Base-by-base conservation (phyloP, 768 basidiomycete genomes). In the Mycena filopes region DNA sequence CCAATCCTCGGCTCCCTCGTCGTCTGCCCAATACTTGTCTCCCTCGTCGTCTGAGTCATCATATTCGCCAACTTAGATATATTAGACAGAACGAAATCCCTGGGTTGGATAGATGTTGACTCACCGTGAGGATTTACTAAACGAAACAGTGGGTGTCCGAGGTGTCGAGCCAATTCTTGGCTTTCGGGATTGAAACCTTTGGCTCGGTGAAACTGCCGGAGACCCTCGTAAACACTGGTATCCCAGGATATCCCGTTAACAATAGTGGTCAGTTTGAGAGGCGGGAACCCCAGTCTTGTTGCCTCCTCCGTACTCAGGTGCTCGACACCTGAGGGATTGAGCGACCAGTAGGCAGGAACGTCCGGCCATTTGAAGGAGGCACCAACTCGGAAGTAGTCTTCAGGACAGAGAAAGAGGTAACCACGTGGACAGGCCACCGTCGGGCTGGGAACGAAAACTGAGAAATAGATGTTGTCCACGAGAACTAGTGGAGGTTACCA, bases 151-250 rank as follows among this genome's bases (percentile, higher is more conserved):
- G 47, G 61, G 13, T 49, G 11, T 1, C 41, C 54, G 0, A 63
- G 29, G 29, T 56, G 36, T 2, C 28, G 43, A 0, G 61, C 54
- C 9, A 63, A 15, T 15, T 63, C 54, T 21, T 31, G 54, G 40
- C 54, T 63, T 0, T 56, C 53, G 12, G 61, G 61, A 28, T 63
- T 54, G 10, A 48, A 63, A 0, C 61, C 54, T 26, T 63, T 63
- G 36, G n/a, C 54, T 23, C n/a, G 20, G 23, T 63, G 61, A 20
- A 63, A 56, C n/a, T 41, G 33, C n/a, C 54, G 61, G 1, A 63
- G 46, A 3, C 61, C 53, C 1, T 23, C 43, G 41, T 55, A 55
- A 8, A 63, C 29, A 26, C 31, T 40, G 2, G 23, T 25, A 26
- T 49, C 54, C 53, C 54, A 63, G 4, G 3, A 29, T 1, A 1